Evolutionary conservation across 306 rosid genomes (phyloP).

Genomic region (Cercis canadensis): DNA sequence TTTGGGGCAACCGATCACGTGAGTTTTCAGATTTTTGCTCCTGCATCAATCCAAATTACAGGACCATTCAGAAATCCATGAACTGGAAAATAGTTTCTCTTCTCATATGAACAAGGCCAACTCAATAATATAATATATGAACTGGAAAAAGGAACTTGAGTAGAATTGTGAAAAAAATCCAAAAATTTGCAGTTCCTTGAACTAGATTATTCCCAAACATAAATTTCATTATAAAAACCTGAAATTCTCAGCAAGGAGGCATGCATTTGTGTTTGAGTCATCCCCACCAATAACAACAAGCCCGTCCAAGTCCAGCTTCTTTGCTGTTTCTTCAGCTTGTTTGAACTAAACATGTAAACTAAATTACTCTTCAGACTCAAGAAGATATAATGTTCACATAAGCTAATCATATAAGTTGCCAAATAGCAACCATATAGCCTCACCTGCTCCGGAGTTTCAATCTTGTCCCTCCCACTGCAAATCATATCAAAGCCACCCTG

Average conservation of each 20-base stretch:
- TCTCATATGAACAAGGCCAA: background rate
- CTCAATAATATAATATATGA: conserved; percentile 3
- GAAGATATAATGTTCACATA: background rate
- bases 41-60: conserved; percentile 48
- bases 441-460: conserved; percentile 99
- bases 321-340: conserved; percentile 90
- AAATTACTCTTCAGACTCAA: conserved; percentile 31
- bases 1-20: conserved; percentile 95
- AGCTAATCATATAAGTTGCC: background rate
- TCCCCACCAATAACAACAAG: conserved; percentile 98
- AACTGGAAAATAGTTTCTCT: conserved; percentile 15
- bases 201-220: conserved; percentile 1
- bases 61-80: background rate
- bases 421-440: conserved; percentile 28
- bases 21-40: conserved; percentile 78
- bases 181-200: conserved; percentile 19
- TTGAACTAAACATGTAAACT: conserved; percentile 66
- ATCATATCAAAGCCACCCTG: conserved; percentile 99
- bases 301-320: conserved; percentile 95
- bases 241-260: conserved; percentile 98
- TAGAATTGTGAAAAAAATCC: conserved; percentile 11
- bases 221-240: conserved; percentile 51
- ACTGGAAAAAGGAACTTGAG: background rate
- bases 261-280: conserved; percentile 98
- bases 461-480: conserved; percentile 98